A percentile compares a stretch with the other conserved stretches of the same genome.
phyloP scores from a whole-genome alignment of 1,284 basidiomycete species.

The Pisolithus thermaeus region DNA sequence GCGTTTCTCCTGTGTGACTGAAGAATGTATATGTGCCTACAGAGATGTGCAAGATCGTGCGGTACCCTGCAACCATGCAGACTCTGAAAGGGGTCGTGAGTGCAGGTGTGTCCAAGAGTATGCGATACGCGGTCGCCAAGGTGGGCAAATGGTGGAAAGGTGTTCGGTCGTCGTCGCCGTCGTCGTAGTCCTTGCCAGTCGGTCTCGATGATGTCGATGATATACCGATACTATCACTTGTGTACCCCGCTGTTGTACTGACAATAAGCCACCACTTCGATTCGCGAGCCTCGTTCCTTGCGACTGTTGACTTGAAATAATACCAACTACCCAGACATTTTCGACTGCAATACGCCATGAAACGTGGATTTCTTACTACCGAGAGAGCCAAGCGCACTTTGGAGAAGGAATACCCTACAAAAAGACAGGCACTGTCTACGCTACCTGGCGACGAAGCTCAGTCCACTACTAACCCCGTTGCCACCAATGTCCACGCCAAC shows the following conservation, averaged over 20 bases:
- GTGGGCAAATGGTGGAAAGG: constrained; percentile 79
- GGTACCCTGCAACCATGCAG: constrained; percentile 79
- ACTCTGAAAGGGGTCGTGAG: constrained; percentile 82
- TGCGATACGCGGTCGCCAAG: constrained; percentile 72
- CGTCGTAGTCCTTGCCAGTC: background rate
- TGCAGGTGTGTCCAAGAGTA: constrained; percentile 75
- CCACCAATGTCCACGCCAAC: background rate
- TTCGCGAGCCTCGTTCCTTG: too few species aligned
- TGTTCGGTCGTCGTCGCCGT: constrained; percentile 1
- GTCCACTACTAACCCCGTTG: background rate
- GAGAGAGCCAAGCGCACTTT: constrained; percentile 5
- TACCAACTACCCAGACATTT: too few species aligned
- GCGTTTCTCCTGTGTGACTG: background rate
- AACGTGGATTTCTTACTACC: constrained; percentile 13
- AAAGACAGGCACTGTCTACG: background rate
- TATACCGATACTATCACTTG: too few species aligned
- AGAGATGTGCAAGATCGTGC: constrained; percentile 79
- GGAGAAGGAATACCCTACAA: background rate
- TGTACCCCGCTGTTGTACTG: background rate
- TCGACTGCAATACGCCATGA: constrained; percentile 8
- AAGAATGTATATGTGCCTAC: background rate
- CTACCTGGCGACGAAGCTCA: background rate
- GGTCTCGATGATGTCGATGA: too few species aligned
- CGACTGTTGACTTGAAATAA: too few species aligned
- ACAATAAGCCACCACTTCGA: background rate